Base-by-base conservation (phyloP, 768 basidiomycete species). In the Leccinum sublutescens region DNA sequence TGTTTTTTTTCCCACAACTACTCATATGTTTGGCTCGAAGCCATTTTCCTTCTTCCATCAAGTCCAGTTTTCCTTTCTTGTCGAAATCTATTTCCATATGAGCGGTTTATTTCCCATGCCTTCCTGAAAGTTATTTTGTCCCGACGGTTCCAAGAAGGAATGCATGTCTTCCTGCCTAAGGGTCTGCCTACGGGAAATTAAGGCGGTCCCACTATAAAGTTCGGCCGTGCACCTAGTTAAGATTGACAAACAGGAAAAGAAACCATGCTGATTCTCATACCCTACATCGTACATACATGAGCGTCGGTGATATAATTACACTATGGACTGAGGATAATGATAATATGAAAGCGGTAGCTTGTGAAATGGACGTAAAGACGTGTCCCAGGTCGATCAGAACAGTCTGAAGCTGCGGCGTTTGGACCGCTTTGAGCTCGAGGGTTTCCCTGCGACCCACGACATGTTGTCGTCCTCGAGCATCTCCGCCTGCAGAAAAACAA, bases 391-490 rank as follows among this genome's bases (percentile, higher is more conserved):
- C 21, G 5, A 54, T 55, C 48, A 70, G 58, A 67, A 67, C 48
- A 60, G 38, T 25, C 40, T 48, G 31, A 56, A 14, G 40, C 21
- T 59, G 48, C 54, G 56, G 5, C 45, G 64, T 48, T 57, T 55
- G 48, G 58, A 54, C 36, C 43, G 29, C 58, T 58, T 63, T 8
- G 58, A 33, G 19, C 10, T 52, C 21, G 55, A 52, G n/a, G 34
- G 5, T 57, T 53, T 66, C 5, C 52, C 10, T 17, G 55, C 27
- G 10, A 58, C 61, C 68, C 68, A 70, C 23, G 68, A 67, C 68
- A 71, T 71, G 40, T 70, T 70, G 45, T 70, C 68, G 2, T 70
- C 68, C 5, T 69, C 68, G 6, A 70, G 68, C 70, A 71, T 65
- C 48, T 70, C 63, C 4, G 68, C 68, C 68, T 69, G 58, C 1